Conservation (phyloP, 306 rosid species). For the Morella rubra region DNA sequence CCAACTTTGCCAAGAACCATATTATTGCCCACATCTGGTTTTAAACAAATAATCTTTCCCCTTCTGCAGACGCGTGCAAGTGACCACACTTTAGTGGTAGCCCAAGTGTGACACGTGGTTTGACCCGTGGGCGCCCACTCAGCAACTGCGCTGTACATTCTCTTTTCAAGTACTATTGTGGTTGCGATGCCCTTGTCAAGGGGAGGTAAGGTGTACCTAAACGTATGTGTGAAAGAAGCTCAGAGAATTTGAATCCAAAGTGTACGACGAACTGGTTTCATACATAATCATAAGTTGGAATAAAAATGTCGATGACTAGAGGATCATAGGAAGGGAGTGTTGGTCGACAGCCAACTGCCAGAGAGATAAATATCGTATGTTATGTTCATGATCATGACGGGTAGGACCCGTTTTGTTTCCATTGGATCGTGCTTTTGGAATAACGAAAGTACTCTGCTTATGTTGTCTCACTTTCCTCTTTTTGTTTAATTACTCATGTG, state of each 20-base stretch:
- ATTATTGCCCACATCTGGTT: too few species aligned
- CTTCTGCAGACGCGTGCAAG: slow-evolving; percentile 24
- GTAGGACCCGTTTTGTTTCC: slow-evolving; percentile 21
- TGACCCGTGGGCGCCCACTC: slow-evolving; percentile 25
- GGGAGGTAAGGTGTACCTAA: too few species aligned
- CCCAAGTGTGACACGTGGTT: slow-evolving; percentile 21
- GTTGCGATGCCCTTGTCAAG: not conserved
- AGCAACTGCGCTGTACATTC: not conserved
- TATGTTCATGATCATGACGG: slow-evolving; percentile 11
- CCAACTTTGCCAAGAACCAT: not conserved
- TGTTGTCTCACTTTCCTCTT: too few species aligned
- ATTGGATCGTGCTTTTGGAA: not conserved
- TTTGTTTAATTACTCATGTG: too few species aligned
- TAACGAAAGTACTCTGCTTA: not conserved
- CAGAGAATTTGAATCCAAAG: too few species aligned
- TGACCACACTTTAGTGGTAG: slow-evolving; percentile 15
- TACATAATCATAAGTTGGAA: slow-evolving; percentile 2
- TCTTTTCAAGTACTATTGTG: too few species aligned
- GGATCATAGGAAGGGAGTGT: slow-evolving; percentile 17
- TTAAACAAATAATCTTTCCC: too few species aligned
- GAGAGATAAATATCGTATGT: not conserved
- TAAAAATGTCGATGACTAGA: not conserved
- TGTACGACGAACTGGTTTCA: not conserved
- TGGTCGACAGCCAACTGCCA: slow-evolving; percentile 41
- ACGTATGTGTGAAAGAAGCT: too few species aligned